Evolutionary conservation across 306 rosid genomes (phyloP), one percentile per base, ranked within the genome.

Genomic region (Glycyrrhiza uralensis): DNA sequence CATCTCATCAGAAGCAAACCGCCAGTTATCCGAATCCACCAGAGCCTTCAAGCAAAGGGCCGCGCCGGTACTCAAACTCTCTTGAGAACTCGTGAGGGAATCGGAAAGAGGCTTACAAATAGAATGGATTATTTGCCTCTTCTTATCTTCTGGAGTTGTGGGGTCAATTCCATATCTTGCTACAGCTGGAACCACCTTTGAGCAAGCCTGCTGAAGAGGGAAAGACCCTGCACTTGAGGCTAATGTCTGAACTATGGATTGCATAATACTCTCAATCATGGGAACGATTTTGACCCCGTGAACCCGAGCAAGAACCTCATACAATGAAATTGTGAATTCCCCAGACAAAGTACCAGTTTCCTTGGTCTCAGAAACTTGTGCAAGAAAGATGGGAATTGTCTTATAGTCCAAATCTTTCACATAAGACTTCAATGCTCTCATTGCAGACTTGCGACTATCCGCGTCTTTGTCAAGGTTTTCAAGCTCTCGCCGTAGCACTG

Each of bases 121-220:
- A 13, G 90, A 87, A 45, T 79, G 87, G 78, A 94, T 85, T 36
- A 89, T 76, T 56, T 69, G 76, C 75, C 84, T 84, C 70, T 81
- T 94, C 73, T 83, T 85, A 71, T 83, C 91, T 65, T 89, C 97
- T 0, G 95, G 83, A 36, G 94, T 86, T 42, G 96, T 76, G 5
- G 98, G 97, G 36, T 91, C 97, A n/a, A 94, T 89, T 32, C 90
- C 94, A 66, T 91, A 94, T 72, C 97, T 84, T 8, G 92, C 96
- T 46, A 94, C 92, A 20, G 98, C 90, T 0, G 87, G 94, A 64
- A 91, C 96, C 49, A 91, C 96, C 77, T 84, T 91, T 0, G 98
- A 91, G 70, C 98, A 94, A 2, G 96, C 97, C 62, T 91, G 97
- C 66, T 89, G 97, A 22, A 94, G 92, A 59, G 95, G 91, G 63